Evolutionary conservation across 140 eudicot genomes (phyloP).

Genomic region (Anethum foeniculum): DNA sequence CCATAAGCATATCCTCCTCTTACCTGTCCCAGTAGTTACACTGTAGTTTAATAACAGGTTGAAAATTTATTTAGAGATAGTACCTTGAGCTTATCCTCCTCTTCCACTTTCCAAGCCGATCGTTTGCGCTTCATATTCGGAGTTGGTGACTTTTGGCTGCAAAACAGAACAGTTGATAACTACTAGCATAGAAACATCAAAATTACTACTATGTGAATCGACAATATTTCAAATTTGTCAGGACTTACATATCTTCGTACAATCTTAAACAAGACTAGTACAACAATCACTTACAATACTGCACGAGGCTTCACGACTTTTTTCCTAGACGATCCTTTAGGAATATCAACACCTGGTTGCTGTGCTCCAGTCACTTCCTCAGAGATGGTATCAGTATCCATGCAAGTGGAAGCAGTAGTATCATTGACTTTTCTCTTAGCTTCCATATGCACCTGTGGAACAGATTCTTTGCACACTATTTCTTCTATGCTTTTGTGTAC

Average conservation of each 20-base stretch:
- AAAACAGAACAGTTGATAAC: neutral
- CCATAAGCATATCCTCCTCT: conserved; percentile 8
- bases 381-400: neutral
- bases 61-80: neutral
- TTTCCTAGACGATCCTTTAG: neutral
- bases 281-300: neutral
- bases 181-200: neutral
- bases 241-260: neutral
- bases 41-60: neutral
- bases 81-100: conserved; percentile 12
- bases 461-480: neutral
- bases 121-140: neutral
- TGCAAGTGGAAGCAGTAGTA: neutral
- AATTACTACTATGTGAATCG: neutral
- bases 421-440: neutral
- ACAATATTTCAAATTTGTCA: neutral
- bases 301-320: conserved; percentile 1
- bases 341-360: neutral
- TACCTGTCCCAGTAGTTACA: neutral
- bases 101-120: conserved; percentile 5
- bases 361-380: neutral
- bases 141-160: neutral
- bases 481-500: neutral
- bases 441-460: neutral
- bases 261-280: neutral